These are phyloP conservation scores for Pythium periplocum DNA, from an alignment of 352 stramenopile genomes.

Conservation along the genomic window DNA sequence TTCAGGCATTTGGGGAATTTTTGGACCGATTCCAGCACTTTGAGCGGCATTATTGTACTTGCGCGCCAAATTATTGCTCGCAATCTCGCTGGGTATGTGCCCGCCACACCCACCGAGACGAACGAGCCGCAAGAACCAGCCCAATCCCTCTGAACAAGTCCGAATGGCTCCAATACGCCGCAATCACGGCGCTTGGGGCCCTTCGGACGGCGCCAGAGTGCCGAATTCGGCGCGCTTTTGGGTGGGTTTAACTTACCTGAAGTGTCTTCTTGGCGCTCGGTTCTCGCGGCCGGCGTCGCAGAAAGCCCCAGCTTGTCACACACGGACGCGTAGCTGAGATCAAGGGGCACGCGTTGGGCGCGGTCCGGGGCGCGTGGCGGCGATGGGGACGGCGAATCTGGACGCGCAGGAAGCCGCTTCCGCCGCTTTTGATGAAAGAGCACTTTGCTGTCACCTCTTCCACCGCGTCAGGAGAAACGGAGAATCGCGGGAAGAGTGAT, in stretches of 20 bases:
- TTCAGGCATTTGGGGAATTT: too few relatives aligned
- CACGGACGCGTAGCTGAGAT: conserved; percentile 20
- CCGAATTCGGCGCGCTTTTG: too few relatives aligned
- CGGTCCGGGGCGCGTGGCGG: conserved; percentile 6
- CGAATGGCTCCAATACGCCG: neutral
- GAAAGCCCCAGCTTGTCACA: conserved; percentile 3
- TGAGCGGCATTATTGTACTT: too few relatives aligned
- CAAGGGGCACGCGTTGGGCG: conserved; percentile 20
- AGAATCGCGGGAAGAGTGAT: conserved; percentile 33
- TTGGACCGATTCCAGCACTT: too few relatives aligned
- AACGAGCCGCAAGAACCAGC: too few relatives aligned
- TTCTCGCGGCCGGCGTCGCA: conserved; percentile 1
- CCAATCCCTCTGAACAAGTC: too few relatives aligned
- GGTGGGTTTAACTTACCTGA: conserved; percentile 12
- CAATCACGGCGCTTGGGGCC: neutral
- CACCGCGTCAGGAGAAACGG: conserved; percentile 24
- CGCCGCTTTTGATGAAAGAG: conserved; percentile 14
- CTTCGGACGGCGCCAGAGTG: neutral
- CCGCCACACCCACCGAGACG: too few relatives aligned
- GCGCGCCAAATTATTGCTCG: too few relatives aligned
- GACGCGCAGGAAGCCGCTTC: conserved; percentile 18
- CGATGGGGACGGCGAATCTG: conserved; percentile 15
- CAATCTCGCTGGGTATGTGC: too few relatives aligned
- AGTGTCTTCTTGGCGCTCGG: conserved; percentile 7
- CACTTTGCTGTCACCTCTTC: conserved; percentile 29